These are phyloP conservation scores for Colletotrichum sp. DNA, from an alignment of 2,329 filamentous ascomycete species.

Conservation along the genomic window DNA sequence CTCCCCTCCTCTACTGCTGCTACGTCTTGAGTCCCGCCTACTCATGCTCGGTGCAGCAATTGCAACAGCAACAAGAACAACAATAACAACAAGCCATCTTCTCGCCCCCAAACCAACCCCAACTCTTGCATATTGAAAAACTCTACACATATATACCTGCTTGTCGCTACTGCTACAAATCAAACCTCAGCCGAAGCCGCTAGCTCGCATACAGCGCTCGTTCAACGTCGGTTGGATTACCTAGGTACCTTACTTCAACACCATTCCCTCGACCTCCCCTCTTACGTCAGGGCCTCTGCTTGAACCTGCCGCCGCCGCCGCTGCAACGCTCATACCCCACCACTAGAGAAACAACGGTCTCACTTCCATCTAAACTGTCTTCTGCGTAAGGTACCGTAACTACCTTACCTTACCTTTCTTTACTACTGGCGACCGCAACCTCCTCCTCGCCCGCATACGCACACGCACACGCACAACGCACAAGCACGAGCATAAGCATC, in stretches of 20 bases:
- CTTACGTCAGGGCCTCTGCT: neutral
- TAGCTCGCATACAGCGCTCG: neutral
- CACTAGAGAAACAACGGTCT: neutral
- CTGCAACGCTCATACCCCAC: neutral
- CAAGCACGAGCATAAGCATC: neutral
- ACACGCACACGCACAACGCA: neutral
- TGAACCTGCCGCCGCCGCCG: neutral
- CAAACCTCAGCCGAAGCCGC: neutral
- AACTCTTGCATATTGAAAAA: neutral
- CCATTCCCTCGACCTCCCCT: neutral
- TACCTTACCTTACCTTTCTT: neutral
- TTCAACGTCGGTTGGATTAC: neutral
- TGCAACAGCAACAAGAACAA: neutral
- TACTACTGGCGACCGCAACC: neutral
- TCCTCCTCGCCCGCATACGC: neutral
- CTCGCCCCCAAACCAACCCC: neutral
- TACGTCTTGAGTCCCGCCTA: neutral
- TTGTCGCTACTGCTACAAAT: neutral
- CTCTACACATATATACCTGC: neutral
- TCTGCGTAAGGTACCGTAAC: neutral
- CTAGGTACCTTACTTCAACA: neutral
- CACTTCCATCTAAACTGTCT: neutral
- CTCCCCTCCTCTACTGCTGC: neutral
- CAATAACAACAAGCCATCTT: neutral
- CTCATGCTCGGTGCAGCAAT: neutral